Percentiles rank a stretch among this genome's conserved stretches.
phyloP scores from a whole-genome alignment of 2,329 filamentous ascomycete species.

The Penicillium digitatum region DNA sequence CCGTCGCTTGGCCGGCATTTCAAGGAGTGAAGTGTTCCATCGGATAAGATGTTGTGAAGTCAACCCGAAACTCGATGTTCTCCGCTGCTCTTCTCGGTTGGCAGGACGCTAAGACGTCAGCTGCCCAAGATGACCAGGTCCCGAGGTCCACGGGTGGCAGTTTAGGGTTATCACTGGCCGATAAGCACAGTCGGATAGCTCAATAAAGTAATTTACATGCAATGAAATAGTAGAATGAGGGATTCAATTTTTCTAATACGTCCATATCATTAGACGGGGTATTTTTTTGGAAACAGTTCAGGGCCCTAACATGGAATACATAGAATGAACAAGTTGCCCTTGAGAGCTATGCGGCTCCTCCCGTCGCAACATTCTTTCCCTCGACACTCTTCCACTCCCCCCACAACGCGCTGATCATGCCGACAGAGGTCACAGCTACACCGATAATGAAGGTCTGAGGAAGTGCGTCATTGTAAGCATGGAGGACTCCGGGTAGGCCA shows the following conservation, averaged over 20 bases:
- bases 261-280: not conserved
- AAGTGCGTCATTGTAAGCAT: slow-evolving; percentile 1
- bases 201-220: not conserved
- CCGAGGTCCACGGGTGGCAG: slow-evolving; percentile 1
- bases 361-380: not conserved
- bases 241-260: not conserved
- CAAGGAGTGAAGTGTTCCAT: not conserved
- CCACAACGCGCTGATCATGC: not conserved
- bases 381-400: slow-evolving; percentile 9
- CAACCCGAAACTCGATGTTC: slow-evolving; percentile 6
- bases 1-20: slow-evolving; percentile 8
- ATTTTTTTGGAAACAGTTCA: not conserved
- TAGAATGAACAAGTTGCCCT: not conserved
- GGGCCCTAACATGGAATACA: not conserved
- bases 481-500: not conserved
- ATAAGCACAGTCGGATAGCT: not conserved
- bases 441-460: not conserved
- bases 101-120: slow-evolving; percentile 4
- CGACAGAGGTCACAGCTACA: not conserved
- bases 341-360: not conserved
- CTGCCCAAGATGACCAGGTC: not conserved
- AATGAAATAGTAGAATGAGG: not conserved
- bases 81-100: slow-evolving; percentile 11
- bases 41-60: not conserved
- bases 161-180: not conserved